Evolutionary conservation across 257 asterid genomes (phyloP).

Genomic region (Gentiana macrophylla): DNA sequence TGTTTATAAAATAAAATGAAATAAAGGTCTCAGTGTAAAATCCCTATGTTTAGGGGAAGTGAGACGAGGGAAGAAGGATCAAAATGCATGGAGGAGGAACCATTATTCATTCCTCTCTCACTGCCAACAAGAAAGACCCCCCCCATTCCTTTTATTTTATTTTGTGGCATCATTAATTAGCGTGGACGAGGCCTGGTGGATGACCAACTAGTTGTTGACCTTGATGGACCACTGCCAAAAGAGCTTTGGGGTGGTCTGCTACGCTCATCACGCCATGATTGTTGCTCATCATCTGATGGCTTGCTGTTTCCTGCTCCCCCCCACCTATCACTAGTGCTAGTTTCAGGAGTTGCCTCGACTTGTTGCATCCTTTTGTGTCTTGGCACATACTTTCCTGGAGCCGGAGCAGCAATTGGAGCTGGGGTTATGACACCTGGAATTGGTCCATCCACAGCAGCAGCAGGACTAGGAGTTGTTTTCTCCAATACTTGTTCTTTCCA

Average conservation of each 20-base stretch:
- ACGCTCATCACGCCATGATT: constrained; percentile 11
- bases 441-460: constrained; percentile 2
- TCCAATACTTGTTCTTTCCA: constrained; percentile 16
- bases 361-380: constrained; percentile 4
- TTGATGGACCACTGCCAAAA: constrained; percentile 11
- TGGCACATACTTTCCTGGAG: constrained; percentile 17
- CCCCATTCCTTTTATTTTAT: background rate
- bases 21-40: too few species aligned
- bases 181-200: background rate
- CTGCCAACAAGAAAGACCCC: too few species aligned
- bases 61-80: too few species aligned
- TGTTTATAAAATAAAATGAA: too few species aligned
- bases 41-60: too few species aligned
- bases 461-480: constrained; percentile 1
- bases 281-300: constrained; percentile 6
- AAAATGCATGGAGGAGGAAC: too few species aligned
- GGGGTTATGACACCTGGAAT: constrained; percentile 5
- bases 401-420: constrained; percentile 1
- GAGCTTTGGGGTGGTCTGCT: constrained; percentile 7
- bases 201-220: constrained; percentile 11
- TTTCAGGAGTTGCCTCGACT: constrained; percentile 7
- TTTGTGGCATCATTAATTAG: too few species aligned
- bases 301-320: constrained; percentile 6
- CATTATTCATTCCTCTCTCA: too few species aligned
- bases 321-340: constrained; percentile 10